Evolutionary conservation across 2,329 filamentous ascomycete genomes (phyloP).

Genomic region (Aspergillus neoniger): DNA sequence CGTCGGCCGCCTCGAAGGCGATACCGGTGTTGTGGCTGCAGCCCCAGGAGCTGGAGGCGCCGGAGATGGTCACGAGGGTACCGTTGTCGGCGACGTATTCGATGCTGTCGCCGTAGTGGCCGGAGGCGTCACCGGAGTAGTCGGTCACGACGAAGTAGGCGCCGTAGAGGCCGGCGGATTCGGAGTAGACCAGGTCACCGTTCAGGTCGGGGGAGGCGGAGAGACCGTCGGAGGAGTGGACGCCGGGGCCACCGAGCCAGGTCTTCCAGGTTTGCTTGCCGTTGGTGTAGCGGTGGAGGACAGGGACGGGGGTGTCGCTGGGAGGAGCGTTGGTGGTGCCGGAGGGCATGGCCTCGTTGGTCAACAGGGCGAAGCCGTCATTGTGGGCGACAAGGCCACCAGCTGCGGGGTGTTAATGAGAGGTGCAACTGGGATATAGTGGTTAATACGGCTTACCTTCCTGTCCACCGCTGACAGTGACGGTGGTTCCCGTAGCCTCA

Average conservation of each 20-base stretch:
- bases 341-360: slow-evolving; percentile 57
- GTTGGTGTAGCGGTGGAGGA: slow-evolving; percentile 60
- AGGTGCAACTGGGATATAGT: no score
- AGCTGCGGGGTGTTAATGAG: slow-evolving; percentile 39
- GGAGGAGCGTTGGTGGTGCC: slow-evolving; percentile 53
- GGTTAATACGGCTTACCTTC: no score
- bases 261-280: slow-evolving; percentile 61
- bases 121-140: slow-evolving; percentile 56
- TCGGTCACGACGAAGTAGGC: slow-evolving; percentile 64
- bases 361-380: slow-evolving; percentile 64
- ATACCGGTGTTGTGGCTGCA: slow-evolving; percentile 68
- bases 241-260: slow-evolving; percentile 59
- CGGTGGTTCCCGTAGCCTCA: slow-evolving; percentile 52
- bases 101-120: slow-evolving; percentile 62
- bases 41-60: slow-evolving; percentile 60
- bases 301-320: slow-evolving; percentile 53
- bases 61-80: slow-evolving; percentile 52
- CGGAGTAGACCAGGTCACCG: slow-evolving; percentile 63
- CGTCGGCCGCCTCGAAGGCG: slow-evolving; percentile 62
- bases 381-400: slow-evolving; percentile 63
- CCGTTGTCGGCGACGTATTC: slow-evolving; percentile 54
- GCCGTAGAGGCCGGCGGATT: slow-evolving; percentile 58
- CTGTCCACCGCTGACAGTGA: slow-evolving; percentile 57
- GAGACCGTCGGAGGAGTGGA: slow-evolving; percentile 51
- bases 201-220: slow-evolving; percentile 61